Percentiles rank a stretch among this genome's conserved stretches.
phyloP scores from a whole-genome alignment of 2,329 filamentous ascomycete genomes.

The Aspergillus aculeatinus region DNA sequence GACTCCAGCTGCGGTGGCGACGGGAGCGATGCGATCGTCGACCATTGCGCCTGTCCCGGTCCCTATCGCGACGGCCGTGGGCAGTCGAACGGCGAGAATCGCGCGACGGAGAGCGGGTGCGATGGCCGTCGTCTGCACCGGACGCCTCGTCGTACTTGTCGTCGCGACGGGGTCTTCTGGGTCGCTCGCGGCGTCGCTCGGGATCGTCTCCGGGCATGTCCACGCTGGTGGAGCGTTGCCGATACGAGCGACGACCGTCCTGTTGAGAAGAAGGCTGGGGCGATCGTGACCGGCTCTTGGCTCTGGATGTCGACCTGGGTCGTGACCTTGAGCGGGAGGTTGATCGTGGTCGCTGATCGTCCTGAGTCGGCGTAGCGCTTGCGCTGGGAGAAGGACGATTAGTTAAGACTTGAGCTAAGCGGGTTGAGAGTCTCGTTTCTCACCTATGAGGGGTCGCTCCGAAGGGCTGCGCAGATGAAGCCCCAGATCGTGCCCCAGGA shows the following conservation, averaged over 20 bases:
- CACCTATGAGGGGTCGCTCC: conserved; percentile 33
- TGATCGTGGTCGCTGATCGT: conserved; percentile 27
- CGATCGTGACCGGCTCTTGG: conserved; percentile 36
- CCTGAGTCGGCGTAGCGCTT: conserved; percentile 39
- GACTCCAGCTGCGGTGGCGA: conserved; percentile 47
- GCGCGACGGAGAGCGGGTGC: conserved; percentile 65
- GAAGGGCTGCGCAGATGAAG: conserved; percentile 19
- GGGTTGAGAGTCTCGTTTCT: conserved; percentile 7
- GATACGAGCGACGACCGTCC: conserved; percentile 52
- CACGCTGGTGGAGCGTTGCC: conserved; percentile 49
- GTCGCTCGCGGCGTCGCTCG: conserved; percentile 27
- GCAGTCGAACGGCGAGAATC: conserved; percentile 58
- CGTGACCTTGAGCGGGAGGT: conserved; percentile 28
- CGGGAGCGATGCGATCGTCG: conserved; percentile 51
- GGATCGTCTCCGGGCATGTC: conserved; percentile 38
- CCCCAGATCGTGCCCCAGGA: conserved; percentile 28
- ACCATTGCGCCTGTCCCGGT: conserved; percentile 50
- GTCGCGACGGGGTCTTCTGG: conserved; percentile 31
- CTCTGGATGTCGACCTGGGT: conserved; percentile 30
- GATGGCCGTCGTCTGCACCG: conserved; percentile 46
- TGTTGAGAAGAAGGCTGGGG: conserved; percentile 36
- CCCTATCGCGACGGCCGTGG: conserved; percentile 62
- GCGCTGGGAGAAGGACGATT: conserved; percentile 12
- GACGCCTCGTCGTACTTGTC: conserved; percentile 49
- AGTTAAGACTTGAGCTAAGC: conserved; percentile 8